These are phyloP conservation scores for Neurospora sp. DNA, from an alignment of 495 filamentous ascomycete genomes.

Conservation along the genomic window DNA sequence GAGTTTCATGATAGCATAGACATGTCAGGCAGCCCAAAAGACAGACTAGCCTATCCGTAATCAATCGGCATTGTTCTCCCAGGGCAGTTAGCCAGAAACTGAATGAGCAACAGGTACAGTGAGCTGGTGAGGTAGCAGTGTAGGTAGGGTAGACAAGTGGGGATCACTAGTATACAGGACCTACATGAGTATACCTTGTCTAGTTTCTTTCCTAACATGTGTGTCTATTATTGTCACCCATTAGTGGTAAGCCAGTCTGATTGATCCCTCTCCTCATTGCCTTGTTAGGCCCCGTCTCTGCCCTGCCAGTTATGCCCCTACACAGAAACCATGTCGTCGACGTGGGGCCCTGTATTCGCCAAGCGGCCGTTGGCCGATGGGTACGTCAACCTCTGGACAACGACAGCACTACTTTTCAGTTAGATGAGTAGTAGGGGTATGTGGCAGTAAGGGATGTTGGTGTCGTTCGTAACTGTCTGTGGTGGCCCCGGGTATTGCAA, in stretches of 20 bases:
- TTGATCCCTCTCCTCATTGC: not conserved
- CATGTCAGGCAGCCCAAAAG: not conserved
- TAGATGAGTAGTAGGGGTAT: not conserved
- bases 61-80: not conserved
- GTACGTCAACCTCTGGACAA: not conserved
- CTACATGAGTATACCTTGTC: not conserved
- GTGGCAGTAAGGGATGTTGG: not conserved
- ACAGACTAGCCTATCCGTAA: not conserved
- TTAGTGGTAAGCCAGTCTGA: not conserved
- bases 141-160: not conserved
- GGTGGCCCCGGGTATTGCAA: not conserved
- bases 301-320: not conserved
- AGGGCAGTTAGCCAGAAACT: not conserved
- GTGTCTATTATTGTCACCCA: not conserved
- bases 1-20: not conserved
- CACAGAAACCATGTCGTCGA: not conserved
- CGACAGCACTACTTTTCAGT: not conserved
- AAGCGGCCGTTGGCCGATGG: not conserved
- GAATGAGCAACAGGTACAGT: not conserved
- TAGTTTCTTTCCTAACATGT: not conserved
- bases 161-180: not conserved
- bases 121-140: not conserved
- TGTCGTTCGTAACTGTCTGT: not conserved
- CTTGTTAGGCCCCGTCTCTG: not conserved
- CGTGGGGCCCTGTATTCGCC: not conserved